Conservation (phyloP, 768 basidiomycete genomes). For the Pholiota conissans region DNA sequence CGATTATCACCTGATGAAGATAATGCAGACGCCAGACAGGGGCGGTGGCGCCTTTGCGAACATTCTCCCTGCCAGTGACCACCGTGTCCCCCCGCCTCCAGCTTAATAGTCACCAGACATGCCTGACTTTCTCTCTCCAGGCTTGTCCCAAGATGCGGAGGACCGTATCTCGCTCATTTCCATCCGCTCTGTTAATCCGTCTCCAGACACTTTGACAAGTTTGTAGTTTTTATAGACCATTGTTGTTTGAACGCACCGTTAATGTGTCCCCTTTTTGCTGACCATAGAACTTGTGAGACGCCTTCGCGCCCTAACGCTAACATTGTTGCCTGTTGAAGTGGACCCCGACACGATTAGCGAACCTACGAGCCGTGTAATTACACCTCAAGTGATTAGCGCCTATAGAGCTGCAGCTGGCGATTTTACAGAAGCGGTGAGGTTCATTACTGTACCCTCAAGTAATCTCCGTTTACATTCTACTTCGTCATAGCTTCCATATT, state of each 20-base stretch:
- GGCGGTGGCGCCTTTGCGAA: not conserved
- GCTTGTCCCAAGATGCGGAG: slow-evolving; percentile 28
- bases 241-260: too few species aligned
- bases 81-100: not conserved
- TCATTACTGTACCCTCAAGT: not conserved
- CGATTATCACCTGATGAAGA: slow-evolving; percentile 25
- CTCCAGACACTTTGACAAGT: slow-evolving; percentile 80
- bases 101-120: slow-evolving; percentile 21
- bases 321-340: slow-evolving; percentile 81
- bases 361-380: slow-evolving; percentile 83
- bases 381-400: slow-evolving; percentile 73
- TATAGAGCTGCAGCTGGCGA: slow-evolving; percentile 85
- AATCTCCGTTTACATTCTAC: too few species aligned
- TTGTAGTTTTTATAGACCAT: slow-evolving; percentile 21
- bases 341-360: slow-evolving; percentile 62
- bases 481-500: slow-evolving; percentile 89
- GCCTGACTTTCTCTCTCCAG: slow-evolving; percentile 26
- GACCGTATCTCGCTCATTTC: slow-evolving; percentile 50
- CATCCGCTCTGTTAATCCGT: slow-evolving; percentile 48
- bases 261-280: not conserved
- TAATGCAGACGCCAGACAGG: too few species aligned
- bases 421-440: slow-evolving; percentile 76
- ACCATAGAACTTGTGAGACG: slow-evolving; percentile 78
- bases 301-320: slow-evolving; percentile 71
- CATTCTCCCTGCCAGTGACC: not conserved